Evolutionary conservation across 139 green algal genomes (phyloP).

Genomic region (Trebouxia sp.): DNA sequence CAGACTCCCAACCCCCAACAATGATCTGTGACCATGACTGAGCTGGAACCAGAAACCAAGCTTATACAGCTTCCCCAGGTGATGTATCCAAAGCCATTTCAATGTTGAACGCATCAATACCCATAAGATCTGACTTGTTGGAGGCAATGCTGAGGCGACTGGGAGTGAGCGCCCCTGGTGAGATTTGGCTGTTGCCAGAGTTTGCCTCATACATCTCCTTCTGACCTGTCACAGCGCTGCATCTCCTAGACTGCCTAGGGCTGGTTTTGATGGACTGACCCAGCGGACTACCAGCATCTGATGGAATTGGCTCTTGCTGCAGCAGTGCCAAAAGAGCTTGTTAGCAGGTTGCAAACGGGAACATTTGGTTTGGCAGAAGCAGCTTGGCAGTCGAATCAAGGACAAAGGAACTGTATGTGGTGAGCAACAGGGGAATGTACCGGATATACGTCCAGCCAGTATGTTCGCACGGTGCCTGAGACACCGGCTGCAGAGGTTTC

Average conservation of each 20-base stretch:
- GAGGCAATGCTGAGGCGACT: background rate
- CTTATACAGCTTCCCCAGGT: background rate
- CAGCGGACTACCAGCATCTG: background rate
- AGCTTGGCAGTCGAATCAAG: no score
- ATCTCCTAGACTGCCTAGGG: background rate
- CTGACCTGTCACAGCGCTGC: background rate
- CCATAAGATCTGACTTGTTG: background rate
- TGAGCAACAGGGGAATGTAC: background rate
- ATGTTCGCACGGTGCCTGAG: constrained; percentile 23
- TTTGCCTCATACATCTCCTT: background rate
- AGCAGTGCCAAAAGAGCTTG: background rate
- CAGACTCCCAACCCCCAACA: no score
- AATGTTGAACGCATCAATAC: background rate
- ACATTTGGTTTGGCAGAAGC: no score
- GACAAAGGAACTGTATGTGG: no score
- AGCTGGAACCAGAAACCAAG: no score
- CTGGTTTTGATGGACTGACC: background rate
- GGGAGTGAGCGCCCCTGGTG: background rate
- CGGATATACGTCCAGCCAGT: constrained; percentile 32
- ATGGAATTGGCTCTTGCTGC: background rate
- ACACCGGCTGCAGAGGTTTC: constrained; percentile 17
- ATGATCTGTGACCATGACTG: no score
- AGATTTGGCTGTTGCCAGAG: background rate
- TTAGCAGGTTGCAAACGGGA: no score
- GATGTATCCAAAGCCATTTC: background rate